Evolutionary conservation across 495 filamentous ascomycete species (phyloP).

Genomic region (Penicillium goetzii): DNA sequence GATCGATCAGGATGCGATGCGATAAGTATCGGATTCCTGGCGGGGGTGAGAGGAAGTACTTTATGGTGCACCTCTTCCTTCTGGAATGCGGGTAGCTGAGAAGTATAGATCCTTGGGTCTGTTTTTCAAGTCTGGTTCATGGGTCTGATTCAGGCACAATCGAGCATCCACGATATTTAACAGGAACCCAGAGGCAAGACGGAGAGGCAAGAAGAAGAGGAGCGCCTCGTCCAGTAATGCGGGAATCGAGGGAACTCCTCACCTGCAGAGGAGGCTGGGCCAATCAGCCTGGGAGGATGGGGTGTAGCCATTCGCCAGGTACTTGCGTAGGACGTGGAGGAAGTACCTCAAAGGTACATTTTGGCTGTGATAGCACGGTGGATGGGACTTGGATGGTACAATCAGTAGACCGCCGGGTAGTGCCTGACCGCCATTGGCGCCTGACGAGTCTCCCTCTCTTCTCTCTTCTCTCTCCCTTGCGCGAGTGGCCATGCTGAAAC

Average conservation of each 20-base stretch:
- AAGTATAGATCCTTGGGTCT: conserved; percentile 1
- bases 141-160: conserved; percentile 10
- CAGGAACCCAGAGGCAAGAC: conserved; percentile 12
- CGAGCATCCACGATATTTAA: conserved; percentile 18
- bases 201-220: conserved; percentile 7
- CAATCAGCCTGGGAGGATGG: conserved; percentile 31
- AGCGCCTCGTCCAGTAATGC: conserved; percentile 28
- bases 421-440: conserved; percentile 28
- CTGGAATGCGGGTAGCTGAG: conserved; percentile 23
- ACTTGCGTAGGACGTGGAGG: conserved; percentile 13
- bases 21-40: conserved; percentile 14
- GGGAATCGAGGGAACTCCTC: conserved; percentile 30
- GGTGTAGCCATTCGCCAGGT: conserved; percentile 3
- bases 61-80: not conserved
- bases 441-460: conserved; percentile 6
- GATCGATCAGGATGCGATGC: conserved; percentile 23
- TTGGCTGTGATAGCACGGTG: not conserved
- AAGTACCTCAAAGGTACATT: conserved; percentile 8
- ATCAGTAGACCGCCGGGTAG: conserved; percentile 3
- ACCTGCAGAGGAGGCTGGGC: conserved; percentile 35
- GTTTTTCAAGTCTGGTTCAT: not conserved
- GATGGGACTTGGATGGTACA: conserved; percentile 8
- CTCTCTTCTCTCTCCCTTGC: not conserved
- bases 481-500: conserved; percentile 4
- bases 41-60: not conserved